Evolutionary conservation across 441 rosid species (phyloP).

Genomic region (Pelargonium cotyledonis): DNA sequence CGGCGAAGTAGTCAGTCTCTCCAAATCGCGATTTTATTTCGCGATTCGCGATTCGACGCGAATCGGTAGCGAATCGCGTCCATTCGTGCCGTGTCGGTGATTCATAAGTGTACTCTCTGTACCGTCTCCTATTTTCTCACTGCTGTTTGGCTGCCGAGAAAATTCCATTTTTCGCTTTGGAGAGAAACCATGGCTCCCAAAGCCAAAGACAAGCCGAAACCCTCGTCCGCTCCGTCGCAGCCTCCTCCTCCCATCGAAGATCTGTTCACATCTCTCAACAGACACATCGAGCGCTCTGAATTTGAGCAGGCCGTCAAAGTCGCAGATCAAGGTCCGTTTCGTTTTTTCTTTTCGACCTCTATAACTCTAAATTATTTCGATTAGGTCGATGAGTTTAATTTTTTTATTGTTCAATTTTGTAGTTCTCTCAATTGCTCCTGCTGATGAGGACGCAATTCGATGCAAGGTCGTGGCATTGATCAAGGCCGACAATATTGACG

Average conservation of each 20-base stretch:
- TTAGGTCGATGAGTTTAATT: not conserved
- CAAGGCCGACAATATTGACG: constrained; percentile 53
- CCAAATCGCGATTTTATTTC: no score
- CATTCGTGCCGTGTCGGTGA: no score
- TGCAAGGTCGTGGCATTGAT: constrained; percentile 85
- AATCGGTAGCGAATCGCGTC: no score
- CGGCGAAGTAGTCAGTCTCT: no score
- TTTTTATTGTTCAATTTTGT: not conserved
- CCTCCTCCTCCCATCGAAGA: constrained; percentile 2
- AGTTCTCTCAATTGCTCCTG: not conserved
- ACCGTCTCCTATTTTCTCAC: not conserved
- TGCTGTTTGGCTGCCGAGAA: not conserved
- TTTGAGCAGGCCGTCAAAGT: constrained; percentile 56
- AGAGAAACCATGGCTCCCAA: not conserved
- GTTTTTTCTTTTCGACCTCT: not conserved
- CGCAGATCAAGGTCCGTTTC: constrained; percentile 27
- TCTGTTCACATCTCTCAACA: constrained; percentile 16
- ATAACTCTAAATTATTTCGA: no score
- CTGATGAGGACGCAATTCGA: constrained; percentile 64
- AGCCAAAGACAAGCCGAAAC: constrained; percentile 2
- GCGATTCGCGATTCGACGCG: no score
- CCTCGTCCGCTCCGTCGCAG: not conserved
- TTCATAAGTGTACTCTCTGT: not conserved
- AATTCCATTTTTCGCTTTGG: not conserved
- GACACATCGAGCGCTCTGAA: constrained; percentile 63